Conservation (phyloP, 257 asterid genomes). For the Nicotiana noctiflora region DNA sequence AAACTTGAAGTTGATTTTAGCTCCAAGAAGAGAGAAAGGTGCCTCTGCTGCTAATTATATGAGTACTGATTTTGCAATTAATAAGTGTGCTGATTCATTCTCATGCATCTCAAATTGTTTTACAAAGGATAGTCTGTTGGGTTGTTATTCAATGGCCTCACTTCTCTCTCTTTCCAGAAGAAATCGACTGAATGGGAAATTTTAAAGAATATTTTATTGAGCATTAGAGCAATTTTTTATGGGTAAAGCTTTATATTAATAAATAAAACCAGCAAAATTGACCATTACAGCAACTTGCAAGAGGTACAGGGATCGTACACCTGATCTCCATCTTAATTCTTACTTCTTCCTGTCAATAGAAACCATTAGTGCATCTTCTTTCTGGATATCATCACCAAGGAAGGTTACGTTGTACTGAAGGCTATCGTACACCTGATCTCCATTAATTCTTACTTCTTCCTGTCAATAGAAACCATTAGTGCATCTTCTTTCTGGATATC, state of each 20-base stretch:
- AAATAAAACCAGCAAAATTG: too few relatives aligned
- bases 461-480: neutral
- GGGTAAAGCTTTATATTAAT: too few relatives aligned
- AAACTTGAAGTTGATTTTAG: conserved; percentile 95
- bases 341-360: neutral
- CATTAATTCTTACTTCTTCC: neutral
- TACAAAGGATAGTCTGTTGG: neutral
- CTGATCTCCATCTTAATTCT: neutral
- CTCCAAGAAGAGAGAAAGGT: conserved; percentile 98
- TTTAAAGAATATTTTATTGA: neutral
- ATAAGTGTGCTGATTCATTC: neutral
- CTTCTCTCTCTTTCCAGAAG: neutral
- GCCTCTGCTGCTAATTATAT: conserved; percentile 8
- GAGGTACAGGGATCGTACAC: neutral
- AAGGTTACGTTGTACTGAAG: neutral
- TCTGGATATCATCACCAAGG: neutral
- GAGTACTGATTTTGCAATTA: neutral
- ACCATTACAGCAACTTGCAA: neutral
- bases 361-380: neutral
- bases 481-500: neutral
- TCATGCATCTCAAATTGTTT: neutral
- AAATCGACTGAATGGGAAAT: neutral
- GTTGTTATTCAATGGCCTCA: neutral
- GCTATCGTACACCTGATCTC: neutral
- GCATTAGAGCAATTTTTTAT: too few relatives aligned